These are phyloP conservation scores for Petunia axillaris DNA, from an alignment of 257 asterid genomes.

Conservation along the genomic window DNA sequence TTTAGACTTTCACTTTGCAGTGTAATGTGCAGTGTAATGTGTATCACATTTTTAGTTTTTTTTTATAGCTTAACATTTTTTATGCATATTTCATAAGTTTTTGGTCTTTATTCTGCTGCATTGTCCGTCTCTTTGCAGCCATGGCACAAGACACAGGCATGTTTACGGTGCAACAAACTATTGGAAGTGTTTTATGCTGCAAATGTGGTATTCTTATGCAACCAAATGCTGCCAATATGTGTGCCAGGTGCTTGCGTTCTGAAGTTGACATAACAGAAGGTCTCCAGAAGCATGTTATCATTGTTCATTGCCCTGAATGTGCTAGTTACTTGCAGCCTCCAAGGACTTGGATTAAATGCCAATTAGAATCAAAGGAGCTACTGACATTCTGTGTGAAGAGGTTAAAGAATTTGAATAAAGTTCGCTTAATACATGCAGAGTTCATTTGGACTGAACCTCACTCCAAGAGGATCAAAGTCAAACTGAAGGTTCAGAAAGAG, in stretches of 20 bases:
- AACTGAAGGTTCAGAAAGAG: conserved; percentile 51
- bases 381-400: conserved; percentile 27
- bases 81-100: neutral
- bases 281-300: conserved; percentile 25
- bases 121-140: conserved; percentile 15
- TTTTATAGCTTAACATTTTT: neutral
- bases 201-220: conserved; percentile 25
- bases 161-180: conserved; percentile 18
- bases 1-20: neutral
- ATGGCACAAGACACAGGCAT: conserved; percentile 22
- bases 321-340: conserved; percentile 22
- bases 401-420: conserved; percentile 26
- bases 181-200: conserved; percentile 22
- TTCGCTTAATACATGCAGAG: conserved; percentile 23
- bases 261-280: conserved; percentile 26
- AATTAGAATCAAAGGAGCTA: conserved; percentile 22
- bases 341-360: conserved; percentile 21
- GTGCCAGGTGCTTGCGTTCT: conserved; percentile 24
- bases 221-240: conserved; percentile 24
- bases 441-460: conserved; percentile 28
- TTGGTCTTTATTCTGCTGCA: neutral
- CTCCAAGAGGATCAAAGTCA: conserved; percentile 27
- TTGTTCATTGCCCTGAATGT: conserved; percentile 27
- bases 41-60: neutral
- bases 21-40: no score